phyloP scores from a whole-genome alignment of 1,284 basidiomycete species.

The Golubevia sp. region DNA sequence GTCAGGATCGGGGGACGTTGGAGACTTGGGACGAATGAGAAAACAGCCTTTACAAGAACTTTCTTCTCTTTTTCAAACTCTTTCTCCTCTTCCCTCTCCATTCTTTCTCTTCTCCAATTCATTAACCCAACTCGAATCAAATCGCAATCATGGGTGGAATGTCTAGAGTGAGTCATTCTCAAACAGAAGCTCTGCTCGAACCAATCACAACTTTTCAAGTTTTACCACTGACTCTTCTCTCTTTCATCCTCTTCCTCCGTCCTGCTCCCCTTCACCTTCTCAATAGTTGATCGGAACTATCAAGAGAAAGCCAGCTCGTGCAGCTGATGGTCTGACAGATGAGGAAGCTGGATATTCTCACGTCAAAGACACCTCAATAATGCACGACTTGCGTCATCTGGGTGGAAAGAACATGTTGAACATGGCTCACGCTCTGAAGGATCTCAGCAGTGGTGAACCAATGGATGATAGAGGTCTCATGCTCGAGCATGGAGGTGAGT shows the following conservation, averaged over 20 bases:
- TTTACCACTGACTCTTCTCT: neutral
- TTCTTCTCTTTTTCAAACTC: neutral
- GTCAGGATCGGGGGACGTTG: too few relatives aligned
- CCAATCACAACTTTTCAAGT: neutral
- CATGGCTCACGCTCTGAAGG: constrained; percentile 9
- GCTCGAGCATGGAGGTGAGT: constrained; percentile 26
- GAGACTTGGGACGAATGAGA: too few relatives aligned
- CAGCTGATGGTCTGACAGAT: constrained; percentile 14
- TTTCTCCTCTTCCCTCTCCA: neutral
- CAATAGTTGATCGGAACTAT: constrained; percentile 17
- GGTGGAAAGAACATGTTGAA: constrained; percentile 13
- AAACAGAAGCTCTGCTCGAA: neutral
- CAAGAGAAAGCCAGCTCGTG: constrained; percentile 13
- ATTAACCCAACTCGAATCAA: too few relatives aligned
- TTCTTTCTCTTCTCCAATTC: neutral
- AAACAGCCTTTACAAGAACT: too few relatives aligned
- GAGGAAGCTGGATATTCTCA: constrained; percentile 9
- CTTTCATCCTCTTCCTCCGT: neutral
- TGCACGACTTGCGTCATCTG: constrained; percentile 15
- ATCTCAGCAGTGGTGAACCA: constrained; percentile 11
- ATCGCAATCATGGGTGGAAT: neutral
- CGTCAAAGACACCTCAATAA: constrained; percentile 11
- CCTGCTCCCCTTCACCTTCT: neutral
- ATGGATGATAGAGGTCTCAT: constrained; percentile 41
- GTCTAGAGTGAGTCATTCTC: neutral